Evolutionary conservation across 495 filamentous ascomycete genomes (phyloP), one percentile per base, ranked within the genome.

Genomic region (Aspergillus kassunensis): DNA sequence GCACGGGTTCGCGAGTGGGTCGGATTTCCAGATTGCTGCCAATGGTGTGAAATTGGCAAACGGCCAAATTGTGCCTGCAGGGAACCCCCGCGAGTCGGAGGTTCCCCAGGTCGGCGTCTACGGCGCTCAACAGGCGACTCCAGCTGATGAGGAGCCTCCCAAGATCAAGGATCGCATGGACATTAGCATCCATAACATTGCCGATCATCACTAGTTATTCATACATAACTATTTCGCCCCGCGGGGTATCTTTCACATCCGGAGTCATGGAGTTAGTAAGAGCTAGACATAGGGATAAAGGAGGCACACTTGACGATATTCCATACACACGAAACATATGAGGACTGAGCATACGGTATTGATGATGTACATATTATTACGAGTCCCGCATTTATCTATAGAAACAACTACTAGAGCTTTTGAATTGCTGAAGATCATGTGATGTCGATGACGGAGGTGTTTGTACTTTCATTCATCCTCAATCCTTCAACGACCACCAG

Each of bases 21-120:
- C 71, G 45, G 82, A 88, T 55, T 69, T 89, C 53, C 68, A 77
- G 35, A 80, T 87, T 31, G 80, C 84, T 13, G 74, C 81, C 8
- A 78, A 86, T 16, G 84, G 85, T 19, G 83, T 81, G 21, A 70
- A 77, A 15, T 76, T 87, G 23, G 72, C 67, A 40, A 70, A 79
- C 27, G 83, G 85, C 35, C 75, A 82, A 31, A 68, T 84, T 24
- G 68, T 85, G n/a, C 74, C 77, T 31, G 76, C 78, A 44, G 49
- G 57, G 42, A 58, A 60, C 50, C 57, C 60, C 8, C 48, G 62
- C 24, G 64, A 70, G 41, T 66, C 65, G 18, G 65, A 71, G 15
- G 63, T 70, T 27, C 66, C 71, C 24, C 63, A 74, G 49, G 63
- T 69, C 8, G 72, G 69, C 53, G 58, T 66, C 11, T 56, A 57